Percentiles rank a stretch among this genome's conserved stretches.
These are phyloP conservation scores for Paramecium octaurelia DNA, from an alignment of 73 alveolate genomes.

Conservation along the genomic window DNA sequence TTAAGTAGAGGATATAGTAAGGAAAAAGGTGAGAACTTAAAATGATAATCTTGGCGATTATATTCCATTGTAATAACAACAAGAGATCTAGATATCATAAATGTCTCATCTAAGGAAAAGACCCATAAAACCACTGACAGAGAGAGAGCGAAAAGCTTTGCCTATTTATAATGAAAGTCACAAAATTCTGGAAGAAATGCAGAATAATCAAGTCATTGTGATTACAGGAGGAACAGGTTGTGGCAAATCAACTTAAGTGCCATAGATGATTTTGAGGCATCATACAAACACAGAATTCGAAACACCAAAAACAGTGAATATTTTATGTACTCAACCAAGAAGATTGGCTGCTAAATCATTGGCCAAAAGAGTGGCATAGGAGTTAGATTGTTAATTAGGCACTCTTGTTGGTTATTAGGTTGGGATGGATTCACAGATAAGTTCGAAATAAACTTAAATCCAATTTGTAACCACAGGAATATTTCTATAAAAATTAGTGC, in stretches of 20 bases:
- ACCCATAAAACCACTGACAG: background rate
- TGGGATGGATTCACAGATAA: conserved; percentile 56
- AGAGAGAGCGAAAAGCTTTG: background rate
- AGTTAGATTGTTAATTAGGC: conserved; percentile 53
- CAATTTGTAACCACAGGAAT: conserved; percentile 69
- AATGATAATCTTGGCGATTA: background rate
- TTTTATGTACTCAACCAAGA: conserved; percentile 55
- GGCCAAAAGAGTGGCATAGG: conserved; percentile 54
- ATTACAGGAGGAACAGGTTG: conserved; percentile 64
- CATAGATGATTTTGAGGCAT: conserved; percentile 32
- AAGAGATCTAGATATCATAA: background rate
- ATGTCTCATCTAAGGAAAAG: background rate
- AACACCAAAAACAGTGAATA: conserved; percentile 1
- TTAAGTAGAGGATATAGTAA: background rate
- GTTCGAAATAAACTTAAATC: conserved; percentile 60
- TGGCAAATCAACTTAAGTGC: conserved; percentile 59
- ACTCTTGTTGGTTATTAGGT: conserved; percentile 67
- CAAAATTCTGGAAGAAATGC: background rate
- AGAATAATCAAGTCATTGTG: conserved; percentile 11
- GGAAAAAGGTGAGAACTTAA: background rate
- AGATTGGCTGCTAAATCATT: conserved; percentile 60
- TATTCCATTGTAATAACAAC: background rate
- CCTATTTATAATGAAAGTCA: background rate
- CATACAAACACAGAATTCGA: conserved; percentile 33
- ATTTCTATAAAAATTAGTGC: conserved; percentile 75